A percentile compares a stretch with the other conserved stretches of the same genome.
Evolutionary conservation across 1,284 basidiomycete genomes (phyloP).

Genomic region (Termitomyces sp.): DNA sequence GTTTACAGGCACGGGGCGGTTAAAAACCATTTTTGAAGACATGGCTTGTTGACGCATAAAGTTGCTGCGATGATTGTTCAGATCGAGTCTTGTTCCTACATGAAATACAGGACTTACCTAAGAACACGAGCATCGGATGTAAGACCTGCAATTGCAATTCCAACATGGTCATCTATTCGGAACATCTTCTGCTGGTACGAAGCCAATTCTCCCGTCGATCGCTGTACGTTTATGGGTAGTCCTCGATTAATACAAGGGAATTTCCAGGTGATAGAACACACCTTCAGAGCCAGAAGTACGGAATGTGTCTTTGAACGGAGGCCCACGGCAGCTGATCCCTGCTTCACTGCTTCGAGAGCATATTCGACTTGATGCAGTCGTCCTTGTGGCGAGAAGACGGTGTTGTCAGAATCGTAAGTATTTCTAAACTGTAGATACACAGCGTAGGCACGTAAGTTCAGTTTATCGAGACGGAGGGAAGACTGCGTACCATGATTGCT

Average conservation of each 20-base stretch:
- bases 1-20: conserved; percentile 90
- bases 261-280: conserved; percentile 22
- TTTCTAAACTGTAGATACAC: conserved; percentile 71
- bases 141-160: conserved; percentile 96
- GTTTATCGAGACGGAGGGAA: background rate
- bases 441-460: conserved; percentile 14
- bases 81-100: background rate
- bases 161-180: conserved; percentile 98
- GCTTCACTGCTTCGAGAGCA: conserved; percentile 98
- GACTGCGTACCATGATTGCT: conserved; percentile 29
- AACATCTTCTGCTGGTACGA: conserved; percentile 99
- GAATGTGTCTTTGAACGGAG: conserved; percentile 94
- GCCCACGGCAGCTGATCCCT: conserved; percentile 97
- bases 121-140: conserved; percentile 97
- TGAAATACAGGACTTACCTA: conserved; percentile 49
- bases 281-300: conserved; percentile 90
- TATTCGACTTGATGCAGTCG: conserved; percentile 97
- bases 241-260: background rate
- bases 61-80: conserved; percentile 54
- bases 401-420: conserved; percentile 95
- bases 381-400: conserved; percentile 91
- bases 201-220: conserved; percentile 97
- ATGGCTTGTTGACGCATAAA: conserved; percentile 99
- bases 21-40: conserved; percentile 91
- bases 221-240: conserved; percentile 40